Evolutionary conservation across 441 rosid species (phyloP).

Genomic region (Adansonia grandidieri): DNA sequence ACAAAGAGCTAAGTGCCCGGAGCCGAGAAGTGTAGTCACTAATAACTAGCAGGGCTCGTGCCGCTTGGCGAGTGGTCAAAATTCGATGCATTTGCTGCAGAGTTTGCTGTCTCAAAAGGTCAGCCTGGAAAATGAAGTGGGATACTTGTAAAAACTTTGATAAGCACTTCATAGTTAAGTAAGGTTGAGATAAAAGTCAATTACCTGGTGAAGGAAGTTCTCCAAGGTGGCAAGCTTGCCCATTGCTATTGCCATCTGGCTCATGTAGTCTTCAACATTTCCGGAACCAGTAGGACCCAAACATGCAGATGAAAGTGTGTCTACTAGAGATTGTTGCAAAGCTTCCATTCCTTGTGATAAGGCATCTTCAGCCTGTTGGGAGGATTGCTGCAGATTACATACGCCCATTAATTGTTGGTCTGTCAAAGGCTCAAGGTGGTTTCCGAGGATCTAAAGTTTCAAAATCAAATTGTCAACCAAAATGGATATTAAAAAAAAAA

Average conservation of each 20-base stretch:
- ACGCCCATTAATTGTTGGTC: constrained; percentile 93
- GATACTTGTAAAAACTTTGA: background rate
- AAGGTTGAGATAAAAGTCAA: background rate
- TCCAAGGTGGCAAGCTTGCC: constrained; percentile 82
- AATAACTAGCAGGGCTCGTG: constrained; percentile 81
- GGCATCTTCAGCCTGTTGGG: constrained; percentile 97
- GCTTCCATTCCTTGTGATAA: constrained; percentile 98
- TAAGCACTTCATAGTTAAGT: background rate
- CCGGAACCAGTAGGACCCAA: constrained; percentile 68
- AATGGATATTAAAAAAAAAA: background rate
- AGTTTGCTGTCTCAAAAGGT: constrained; percentile 86
- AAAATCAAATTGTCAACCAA: background rate
- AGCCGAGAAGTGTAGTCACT: constrained; percentile 77
- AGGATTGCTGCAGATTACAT: constrained; percentile 88
- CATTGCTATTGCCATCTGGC: constrained; percentile 93
- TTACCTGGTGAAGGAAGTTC: constrained; percentile 87
- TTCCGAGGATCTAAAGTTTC: constrained; percentile 69
- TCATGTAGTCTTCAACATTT: constrained; percentile 83
- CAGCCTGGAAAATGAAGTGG: constrained; percentile 57
- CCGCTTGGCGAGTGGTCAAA: constrained; percentile 86
- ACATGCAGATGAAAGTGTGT: constrained; percentile 69
- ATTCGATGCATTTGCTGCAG: constrained; percentile 87
- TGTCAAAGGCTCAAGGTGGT: constrained; percentile 83
- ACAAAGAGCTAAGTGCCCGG: constrained; percentile 89
- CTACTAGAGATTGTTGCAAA: constrained; percentile 83